phyloP scores from a whole-genome alignment of 768 basidiomycete genomes.

The Suillus clintonianus region DNA sequence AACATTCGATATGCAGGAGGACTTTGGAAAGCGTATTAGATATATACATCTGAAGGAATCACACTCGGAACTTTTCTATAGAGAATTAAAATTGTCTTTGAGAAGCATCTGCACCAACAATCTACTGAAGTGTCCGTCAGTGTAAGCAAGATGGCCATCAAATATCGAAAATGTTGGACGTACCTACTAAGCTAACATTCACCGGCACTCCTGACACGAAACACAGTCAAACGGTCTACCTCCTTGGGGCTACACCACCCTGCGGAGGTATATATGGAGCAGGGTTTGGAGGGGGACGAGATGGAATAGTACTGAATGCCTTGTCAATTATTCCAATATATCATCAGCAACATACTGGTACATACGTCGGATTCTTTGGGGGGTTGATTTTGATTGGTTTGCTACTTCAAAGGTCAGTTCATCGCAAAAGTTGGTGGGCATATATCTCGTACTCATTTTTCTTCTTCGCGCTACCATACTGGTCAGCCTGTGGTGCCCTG shows the following conservation, averaged over 20 bases:
- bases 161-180: not conserved
- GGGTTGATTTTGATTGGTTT: not conserved
- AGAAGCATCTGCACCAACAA: no score
- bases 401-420: not conserved
- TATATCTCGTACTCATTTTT: not conserved
- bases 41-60: not conserved
- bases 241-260: not conserved
- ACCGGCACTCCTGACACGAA: not conserved
- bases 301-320: not conserved
- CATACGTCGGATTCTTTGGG: not conserved
- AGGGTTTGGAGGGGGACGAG: not conserved
- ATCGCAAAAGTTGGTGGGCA: not conserved
- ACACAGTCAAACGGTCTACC: not conserved
- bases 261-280: not conserved
- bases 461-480: not conserved
- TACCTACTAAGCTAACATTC: not conserved
- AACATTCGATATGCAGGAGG: no score
- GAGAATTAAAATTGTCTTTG: not conserved
- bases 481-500: not conserved
- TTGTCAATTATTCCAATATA: not conserved
- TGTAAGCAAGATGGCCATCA: not conserved
- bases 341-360: not conserved
- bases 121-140: not conserved
- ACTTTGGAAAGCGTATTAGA: no score
- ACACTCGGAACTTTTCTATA: not conserved